Conservation (phyloP, 1,284 basidiomycete species). For the Mycosarcoma mackinlayi region DNA sequence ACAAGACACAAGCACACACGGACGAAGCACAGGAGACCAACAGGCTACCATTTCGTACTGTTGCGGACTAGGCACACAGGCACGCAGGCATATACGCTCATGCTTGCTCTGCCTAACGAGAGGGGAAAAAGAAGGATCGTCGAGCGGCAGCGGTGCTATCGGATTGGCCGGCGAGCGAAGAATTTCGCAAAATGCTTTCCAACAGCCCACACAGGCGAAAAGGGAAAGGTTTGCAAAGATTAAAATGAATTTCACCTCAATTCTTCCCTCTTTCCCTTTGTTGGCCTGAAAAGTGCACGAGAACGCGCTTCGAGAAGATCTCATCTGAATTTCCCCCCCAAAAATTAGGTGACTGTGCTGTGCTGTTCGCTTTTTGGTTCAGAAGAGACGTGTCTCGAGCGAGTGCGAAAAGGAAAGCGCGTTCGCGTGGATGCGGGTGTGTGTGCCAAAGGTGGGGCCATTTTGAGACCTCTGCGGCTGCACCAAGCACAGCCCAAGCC, state of each 20-base stretch:
- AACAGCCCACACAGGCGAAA: no score
- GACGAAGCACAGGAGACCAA: not conserved
- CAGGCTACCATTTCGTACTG: no score
- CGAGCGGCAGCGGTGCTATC: constrained; percentile 25
- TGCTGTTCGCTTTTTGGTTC: not conserved
- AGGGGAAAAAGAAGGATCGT: constrained; percentile 18
- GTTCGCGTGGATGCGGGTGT: constrained; percentile 12
- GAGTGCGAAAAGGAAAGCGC: constrained; percentile 2
- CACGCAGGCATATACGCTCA: constrained; percentile 1
- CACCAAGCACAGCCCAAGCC: not conserved
- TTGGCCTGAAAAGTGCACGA: not conserved
- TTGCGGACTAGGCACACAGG: not conserved
- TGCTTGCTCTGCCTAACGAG: not conserved
- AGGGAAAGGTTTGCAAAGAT: not conserved
- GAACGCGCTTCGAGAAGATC: constrained; percentile 2
- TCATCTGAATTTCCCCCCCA: not conserved
- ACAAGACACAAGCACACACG: constrained; percentile 1
- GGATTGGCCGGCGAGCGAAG: constrained; percentile 19
- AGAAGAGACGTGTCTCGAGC: no score
- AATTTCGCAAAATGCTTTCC: no score
- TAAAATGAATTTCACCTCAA: not conserved
- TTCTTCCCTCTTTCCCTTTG: no score
- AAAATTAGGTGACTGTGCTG: not conserved
- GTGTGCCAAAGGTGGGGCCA: constrained; percentile 6
- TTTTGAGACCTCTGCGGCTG: not conserved